Evolutionary conservation across 2,329 filamentous ascomycete species (phyloP).

Genomic region (Hirsutella minnesotensis): DNA sequence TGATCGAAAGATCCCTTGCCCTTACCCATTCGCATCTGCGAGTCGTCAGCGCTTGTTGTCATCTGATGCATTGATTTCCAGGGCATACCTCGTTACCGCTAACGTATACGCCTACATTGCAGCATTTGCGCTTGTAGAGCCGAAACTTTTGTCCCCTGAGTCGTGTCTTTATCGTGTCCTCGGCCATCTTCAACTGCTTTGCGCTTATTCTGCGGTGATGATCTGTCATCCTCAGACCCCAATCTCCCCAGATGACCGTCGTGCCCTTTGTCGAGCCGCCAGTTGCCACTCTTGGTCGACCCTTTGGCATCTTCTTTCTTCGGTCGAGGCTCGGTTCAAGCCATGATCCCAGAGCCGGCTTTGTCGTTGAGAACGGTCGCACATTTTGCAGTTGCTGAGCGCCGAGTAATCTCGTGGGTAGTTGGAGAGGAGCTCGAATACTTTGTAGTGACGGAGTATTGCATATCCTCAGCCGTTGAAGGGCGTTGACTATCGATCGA

Average conservation of each 20-base stretch:
- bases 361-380: conserved; percentile 63
- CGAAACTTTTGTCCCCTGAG: conserved; percentile 86
- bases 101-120: conserved; percentile 90
- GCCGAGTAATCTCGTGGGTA: conserved; percentile 15
- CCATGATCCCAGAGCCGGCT: conserved; percentile 54
- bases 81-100: conserved; percentile 71
- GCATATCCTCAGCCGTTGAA: conserved; percentile 36
- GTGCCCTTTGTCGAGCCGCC: conserved; percentile 88
- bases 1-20: conserved; percentile 96
- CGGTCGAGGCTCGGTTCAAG: conserved; percentile 65
- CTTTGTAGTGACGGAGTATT: conserved; percentile 26
- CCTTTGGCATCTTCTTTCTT: conserved; percentile 85
- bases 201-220: conserved; percentile 86
- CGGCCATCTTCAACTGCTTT: conserved; percentile 74
- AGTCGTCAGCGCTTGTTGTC: neutral
- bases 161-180: conserved; percentile 83
- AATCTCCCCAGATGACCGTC: conserved; percentile 93
- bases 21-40: conserved; percentile 89
- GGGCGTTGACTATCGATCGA: conserved; percentile 35
- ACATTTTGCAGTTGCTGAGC: conserved; percentile 30
- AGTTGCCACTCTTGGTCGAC: conserved; percentile 74
- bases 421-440: conserved; percentile 19
- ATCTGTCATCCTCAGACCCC: conserved; percentile 85
- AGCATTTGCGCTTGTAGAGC: conserved; percentile 80
- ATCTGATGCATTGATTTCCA: neutral